These are phyloP conservation scores for Lichtheimia corymbifera DNA, from an alignment of 371 early-diverging fungal species.

Conservation along the genomic window DNA sequence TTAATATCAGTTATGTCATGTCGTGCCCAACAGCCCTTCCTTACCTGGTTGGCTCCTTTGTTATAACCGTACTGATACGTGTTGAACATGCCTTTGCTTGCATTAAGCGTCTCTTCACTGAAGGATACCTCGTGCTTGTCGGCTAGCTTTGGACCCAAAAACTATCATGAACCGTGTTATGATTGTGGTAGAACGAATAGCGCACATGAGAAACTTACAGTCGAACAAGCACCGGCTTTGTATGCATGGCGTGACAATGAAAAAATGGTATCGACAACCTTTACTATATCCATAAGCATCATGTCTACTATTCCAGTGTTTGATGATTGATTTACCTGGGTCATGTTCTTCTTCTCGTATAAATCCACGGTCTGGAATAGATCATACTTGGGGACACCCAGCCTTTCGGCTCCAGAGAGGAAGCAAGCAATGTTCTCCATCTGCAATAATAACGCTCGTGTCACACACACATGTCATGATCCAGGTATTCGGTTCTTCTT, in stretches of 20 bases:
- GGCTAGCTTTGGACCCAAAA: constrained; percentile 77
- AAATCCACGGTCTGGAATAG: constrained; percentile 92
- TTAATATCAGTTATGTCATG: neutral
- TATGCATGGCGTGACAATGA: constrained; percentile 82
- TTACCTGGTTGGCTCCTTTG: constrained; percentile 59
- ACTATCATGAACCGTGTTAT: constrained; percentile 22
- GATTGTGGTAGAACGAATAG: neutral
- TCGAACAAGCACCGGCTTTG: constrained; percentile 60
- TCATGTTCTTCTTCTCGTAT: constrained; percentile 84
- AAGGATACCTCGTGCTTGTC: constrained; percentile 70
- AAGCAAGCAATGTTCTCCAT: constrained; percentile 90
- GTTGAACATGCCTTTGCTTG: constrained; percentile 58
- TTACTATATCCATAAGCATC: neutral
- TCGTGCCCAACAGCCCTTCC: neutral
- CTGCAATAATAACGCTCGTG: constrained; percentile 21
- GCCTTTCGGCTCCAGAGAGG: constrained; percentile 65
- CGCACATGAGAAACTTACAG: constrained; percentile 30
- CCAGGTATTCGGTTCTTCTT: neutral
- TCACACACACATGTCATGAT: neutral
- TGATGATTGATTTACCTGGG: constrained; percentile 53
- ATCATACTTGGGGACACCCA: constrained; percentile 82
- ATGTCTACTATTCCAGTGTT: neutral
- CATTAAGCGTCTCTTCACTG: constrained; percentile 66
- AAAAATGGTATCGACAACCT: constrained; percentile 76
- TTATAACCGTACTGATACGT: constrained; percentile 61